Base-by-base conservation (phyloP, 2,329 filamentous ascomycete genomes). In the Lasiodiplodia hormozganensis region DNA sequence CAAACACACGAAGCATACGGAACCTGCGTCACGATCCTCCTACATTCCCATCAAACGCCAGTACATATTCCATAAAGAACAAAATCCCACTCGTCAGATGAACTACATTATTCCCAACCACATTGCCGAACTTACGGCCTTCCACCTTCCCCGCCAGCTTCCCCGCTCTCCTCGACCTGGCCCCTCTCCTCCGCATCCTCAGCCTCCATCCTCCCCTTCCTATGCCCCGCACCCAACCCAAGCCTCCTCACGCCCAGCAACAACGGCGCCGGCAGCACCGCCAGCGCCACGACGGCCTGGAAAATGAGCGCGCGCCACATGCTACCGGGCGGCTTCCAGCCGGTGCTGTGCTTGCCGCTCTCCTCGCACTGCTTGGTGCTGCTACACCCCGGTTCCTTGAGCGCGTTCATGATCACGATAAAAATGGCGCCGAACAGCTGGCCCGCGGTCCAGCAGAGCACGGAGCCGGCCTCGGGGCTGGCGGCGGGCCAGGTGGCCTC, bases 401-500 rank as follows among this genome's bases (percentile, higher is more conserved):
- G 83, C 21, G 90, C 92, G 77, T 94, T 90, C 82, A 92, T 92
- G 68, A 95, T 81, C 36, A 99, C 82, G 74, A 97, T 92, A 76
- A 97, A 97, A 34, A 94, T 81, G 2, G 89, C 94, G 14, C 96
- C 96, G 0, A 96, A 81, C 8, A 97, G 80, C 82, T 98, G 95
- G 0, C 96, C 95, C 6, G 91, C 91, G 1, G 88, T 87, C 96
- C 96, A 98, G 74, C 91, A 92, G 25, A 96, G 84, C 34, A 92
- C 93, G 70, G 89, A 92, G 0, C 92, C 92, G 54, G 97, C 87
- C 80, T 97, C 95, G 0, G 96, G 94, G 51, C 43, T 21, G n/a
- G 89, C 90, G 31, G 96, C 88, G 0, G 96, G 96, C 75, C 96
- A 92, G 5, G 92, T 94, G 69, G 97, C 87, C 78, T 98, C 93